These are phyloP conservation scores for Fusarium caatingaense DNA, from an alignment of 2,329 filamentous ascomycete species.

Conservation along the genomic window DNA sequence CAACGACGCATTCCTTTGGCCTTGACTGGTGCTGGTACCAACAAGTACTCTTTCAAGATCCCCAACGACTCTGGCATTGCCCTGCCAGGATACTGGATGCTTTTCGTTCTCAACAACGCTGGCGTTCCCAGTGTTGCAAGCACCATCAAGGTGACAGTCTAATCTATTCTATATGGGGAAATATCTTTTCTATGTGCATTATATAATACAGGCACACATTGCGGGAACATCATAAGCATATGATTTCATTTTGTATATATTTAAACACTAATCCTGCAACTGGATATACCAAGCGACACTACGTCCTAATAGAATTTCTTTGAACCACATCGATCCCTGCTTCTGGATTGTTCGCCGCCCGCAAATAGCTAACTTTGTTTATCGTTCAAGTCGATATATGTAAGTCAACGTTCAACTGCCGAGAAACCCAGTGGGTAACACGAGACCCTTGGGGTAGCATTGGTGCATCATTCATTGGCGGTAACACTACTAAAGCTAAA, in stretches of 20 bases:
- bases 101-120: slow-evolving; percentile 33
- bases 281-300: not conserved
- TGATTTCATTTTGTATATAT: slow-evolving; percentile 17
- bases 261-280: not conserved
- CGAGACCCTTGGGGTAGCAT: not conserved
- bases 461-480: not conserved
- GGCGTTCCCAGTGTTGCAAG: slow-evolving; percentile 37
- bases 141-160: slow-evolving; percentile 33
- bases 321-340: not conserved
- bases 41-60: slow-evolving; percentile 31
- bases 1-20: slow-evolving; percentile 36
- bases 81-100: slow-evolving; percentile 40
- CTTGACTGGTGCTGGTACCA: slow-evolving; percentile 17
- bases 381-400: not conserved
- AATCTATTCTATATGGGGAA: not conserved
- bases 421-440: not conserved
- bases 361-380: not conserved
- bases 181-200: not conserved
- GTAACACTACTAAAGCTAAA: not conserved
- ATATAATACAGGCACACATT: not conserved
- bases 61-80: slow-evolving; percentile 34
- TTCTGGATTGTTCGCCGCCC: not conserved
- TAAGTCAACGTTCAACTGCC: not conserved
- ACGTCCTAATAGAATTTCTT: slow-evolving; percentile 10
- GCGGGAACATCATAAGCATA: not conserved